phyloP scores from a whole-genome alignment of 306 rosid genomes.

The Gastrolobium bilobum region DNA sequence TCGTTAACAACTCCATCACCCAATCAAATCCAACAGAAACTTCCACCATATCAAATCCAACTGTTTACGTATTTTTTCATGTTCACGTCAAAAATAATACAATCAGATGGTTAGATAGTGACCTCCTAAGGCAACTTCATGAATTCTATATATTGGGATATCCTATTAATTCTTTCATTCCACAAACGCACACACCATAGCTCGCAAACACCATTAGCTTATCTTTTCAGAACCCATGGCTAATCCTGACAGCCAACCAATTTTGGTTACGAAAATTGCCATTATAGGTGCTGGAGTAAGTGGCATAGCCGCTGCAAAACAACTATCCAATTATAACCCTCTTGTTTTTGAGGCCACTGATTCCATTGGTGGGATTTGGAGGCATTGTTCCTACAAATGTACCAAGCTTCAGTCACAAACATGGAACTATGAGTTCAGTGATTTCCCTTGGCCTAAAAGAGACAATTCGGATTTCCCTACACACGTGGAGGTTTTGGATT shows the following conservation, averaged over 20 bases:
- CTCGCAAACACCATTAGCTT: too few relatives aligned
- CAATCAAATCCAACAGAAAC: too few relatives aligned
- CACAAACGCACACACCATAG: too few relatives aligned
- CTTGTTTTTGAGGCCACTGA: constrained; percentile 70
- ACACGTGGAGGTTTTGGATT: constrained; percentile 60
- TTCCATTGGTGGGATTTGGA: constrained; percentile 81
- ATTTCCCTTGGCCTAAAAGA: constrained; percentile 73
- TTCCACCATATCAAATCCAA: too few relatives aligned
- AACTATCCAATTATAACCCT: constrained; percentile 62
- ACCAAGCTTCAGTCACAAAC: constrained; percentile 75
- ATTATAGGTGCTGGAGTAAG: constrained; percentile 80
- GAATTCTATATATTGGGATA: too few relatives aligned
- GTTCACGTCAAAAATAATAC: too few relatives aligned
- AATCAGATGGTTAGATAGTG: too few relatives aligned
- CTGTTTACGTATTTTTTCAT: too few relatives aligned
- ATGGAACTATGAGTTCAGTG: constrained; percentile 70
- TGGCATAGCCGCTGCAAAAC: constrained; percentile 76
- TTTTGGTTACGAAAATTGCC: constrained; percentile 55
- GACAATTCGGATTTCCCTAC: constrained; percentile 54
- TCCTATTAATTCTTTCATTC: too few relatives aligned
- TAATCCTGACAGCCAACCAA: background rate
- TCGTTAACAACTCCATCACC: too few relatives aligned
- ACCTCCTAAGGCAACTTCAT: too few relatives aligned
- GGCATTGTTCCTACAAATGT: constrained; percentile 66
- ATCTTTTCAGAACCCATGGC: constrained; percentile 29